Evolutionary conservation across 495 filamentous ascomycete genomes (phyloP), one percentile per base, ranked within the genome.

Genomic region (Lasiosphaeria hispida): DNA sequence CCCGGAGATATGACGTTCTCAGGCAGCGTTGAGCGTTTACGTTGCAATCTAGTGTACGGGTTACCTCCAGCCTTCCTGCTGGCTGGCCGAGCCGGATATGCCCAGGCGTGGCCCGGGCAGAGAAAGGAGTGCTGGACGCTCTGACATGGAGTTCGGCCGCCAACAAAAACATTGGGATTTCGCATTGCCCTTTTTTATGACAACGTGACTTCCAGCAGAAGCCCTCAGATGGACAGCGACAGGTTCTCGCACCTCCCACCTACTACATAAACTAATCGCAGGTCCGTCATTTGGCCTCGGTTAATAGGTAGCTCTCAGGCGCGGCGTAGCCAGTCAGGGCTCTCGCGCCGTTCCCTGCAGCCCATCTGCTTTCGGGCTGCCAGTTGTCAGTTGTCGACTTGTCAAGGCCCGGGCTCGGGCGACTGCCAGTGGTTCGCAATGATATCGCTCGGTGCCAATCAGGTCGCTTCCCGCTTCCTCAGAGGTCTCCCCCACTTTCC

Each of bases 381-480:
- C 23, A 10, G 39, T 44, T 17, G 18, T 13, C 9, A 55, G 14
- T 33, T 34, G 15, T 49, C 15, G 17, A 33, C 36, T 10, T 19
- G 15, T 49, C 47, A 33, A 48, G 23, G 23, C 23, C 23, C 23
- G 23, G 23, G 2, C 23, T 30, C 23, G 23, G 23, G 23, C 47
- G 45, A 50, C 48, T 52, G 34, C 9, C 35, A 30, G 23, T 30
- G 36, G 34, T 23, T 59, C 52, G 33, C 58, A 50, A 18, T 33
- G 33, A 36, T 41, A 19, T 35, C 35, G n/a, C 15, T 35, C 23
- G 44, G 19, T 48, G 38, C 55, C 48, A 58, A 60, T 52, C 61
- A 58, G 39, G 33, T 48, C 50, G 17, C 44, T 57, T 61, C 48
- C 40, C 61, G 45, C 48, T 43, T 19, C 10, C 23, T 15, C 18